Evolutionary conservation across 495 filamentous ascomycete species (phyloP).

Genomic region (Hamigera avellanea): DNA sequence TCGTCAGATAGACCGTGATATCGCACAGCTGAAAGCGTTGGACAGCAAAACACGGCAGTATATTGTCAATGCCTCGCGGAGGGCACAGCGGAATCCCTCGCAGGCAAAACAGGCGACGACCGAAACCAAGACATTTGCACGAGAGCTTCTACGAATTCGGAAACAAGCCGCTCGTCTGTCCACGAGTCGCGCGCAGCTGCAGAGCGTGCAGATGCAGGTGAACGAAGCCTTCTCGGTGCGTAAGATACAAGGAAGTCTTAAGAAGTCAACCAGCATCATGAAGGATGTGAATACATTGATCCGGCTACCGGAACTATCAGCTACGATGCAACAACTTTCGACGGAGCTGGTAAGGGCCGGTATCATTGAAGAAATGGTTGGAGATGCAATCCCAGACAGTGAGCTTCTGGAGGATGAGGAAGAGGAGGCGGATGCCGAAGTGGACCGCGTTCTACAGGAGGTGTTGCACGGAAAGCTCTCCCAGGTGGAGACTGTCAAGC

Average conservation of each 20-base stretch:
- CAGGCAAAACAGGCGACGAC: slow-evolving; percentile 62
- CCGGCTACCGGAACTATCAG: slow-evolving; percentile 71
- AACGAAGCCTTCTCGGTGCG: slow-evolving; percentile 91
- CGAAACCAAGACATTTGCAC: slow-evolving; percentile 77
- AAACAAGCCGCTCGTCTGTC: slow-evolving; percentile 59
- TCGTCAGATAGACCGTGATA: slow-evolving; percentile 91
- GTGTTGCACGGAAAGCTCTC: slow-evolving; percentile 73
- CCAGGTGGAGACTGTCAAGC: slow-evolving; percentile 45
- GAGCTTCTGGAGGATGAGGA: slow-evolving; percentile 66
- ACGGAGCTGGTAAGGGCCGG: slow-evolving; percentile 85
- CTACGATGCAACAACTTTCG: slow-evolving; percentile 82
- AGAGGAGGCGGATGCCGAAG: slow-evolving; percentile 80
- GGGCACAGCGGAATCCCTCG: slow-evolving; percentile 64
- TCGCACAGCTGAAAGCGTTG: slow-evolving; percentile 56
- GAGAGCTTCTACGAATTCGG: slow-evolving; percentile 75
- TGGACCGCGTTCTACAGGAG: slow-evolving; percentile 86
- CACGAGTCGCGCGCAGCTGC: slow-evolving; percentile 83
- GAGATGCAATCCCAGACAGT: slow-evolving; percentile 68
- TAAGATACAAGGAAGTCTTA: slow-evolving; percentile 91
- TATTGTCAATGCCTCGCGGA: slow-evolving; percentile 68
- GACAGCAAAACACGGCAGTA: slow-evolving; percentile 78
- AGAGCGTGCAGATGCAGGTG: slow-evolving; percentile 95
- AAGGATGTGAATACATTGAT: slow-evolving; percentile 88
- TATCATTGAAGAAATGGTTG: slow-evolving; percentile 96
- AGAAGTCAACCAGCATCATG: slow-evolving; percentile 84